phyloP scores from a whole-genome alignment of 306 rosid genomes.

The Betula pendula region DNA sequence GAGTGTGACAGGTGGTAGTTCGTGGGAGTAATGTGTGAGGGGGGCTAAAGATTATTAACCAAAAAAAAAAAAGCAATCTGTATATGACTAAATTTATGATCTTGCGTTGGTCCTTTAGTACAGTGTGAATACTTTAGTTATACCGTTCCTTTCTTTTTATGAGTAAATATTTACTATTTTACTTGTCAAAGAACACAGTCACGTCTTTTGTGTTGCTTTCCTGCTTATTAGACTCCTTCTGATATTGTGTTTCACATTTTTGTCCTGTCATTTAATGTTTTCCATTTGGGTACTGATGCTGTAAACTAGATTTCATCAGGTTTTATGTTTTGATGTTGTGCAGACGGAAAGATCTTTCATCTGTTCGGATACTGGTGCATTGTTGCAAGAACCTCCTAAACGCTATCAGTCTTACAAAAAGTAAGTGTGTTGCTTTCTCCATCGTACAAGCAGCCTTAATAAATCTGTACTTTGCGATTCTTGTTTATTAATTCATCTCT shows the following conservation, averaged over 20 bases:
- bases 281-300: background rate
- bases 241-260: background rate
- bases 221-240: background rate
- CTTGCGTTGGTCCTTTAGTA: background rate
- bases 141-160: background rate
- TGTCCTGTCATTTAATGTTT: conserved; percentile 10
- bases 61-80: background rate
- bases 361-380: conserved; percentile 91
- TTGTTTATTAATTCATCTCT: background rate
- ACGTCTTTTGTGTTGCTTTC: background rate
- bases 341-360: conserved; percentile 80
- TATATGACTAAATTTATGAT: background rate
- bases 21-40: too few species aligned
- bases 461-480: background rate
- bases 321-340: conserved; percentile 37
- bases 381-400: conserved; percentile 56
- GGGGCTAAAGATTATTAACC: too few species aligned
- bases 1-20: too few species aligned
- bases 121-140: background rate
- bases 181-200: background rate
- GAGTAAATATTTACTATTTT: background rate
- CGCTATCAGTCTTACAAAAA: conserved; percentile 63
- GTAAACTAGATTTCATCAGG: conserved; percentile 8
- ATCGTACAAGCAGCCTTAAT: background rate
- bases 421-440: conserved; percentile 43